Conservation (phyloP, 2,329 filamentous ascomycete species). For the Bipolaris bicolor region DNA sequence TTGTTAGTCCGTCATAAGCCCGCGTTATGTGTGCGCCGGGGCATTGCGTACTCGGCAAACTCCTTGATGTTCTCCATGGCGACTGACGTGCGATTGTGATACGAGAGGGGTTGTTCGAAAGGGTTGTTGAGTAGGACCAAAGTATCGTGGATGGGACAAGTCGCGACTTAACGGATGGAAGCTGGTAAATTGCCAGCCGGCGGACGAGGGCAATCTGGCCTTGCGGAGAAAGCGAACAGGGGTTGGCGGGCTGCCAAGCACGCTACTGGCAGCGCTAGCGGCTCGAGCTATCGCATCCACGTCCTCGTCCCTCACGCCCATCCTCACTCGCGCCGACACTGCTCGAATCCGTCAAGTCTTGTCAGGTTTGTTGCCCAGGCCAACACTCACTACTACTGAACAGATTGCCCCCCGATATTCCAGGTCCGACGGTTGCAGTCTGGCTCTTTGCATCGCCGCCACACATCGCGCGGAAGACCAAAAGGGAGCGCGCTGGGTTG, state of each 20-base stretch:
- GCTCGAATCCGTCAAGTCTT: conserved; percentile 18
- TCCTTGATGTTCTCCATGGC: conserved; percentile 74
- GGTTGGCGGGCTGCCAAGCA: conserved; percentile 25
- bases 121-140: not conserved
- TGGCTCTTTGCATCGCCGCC: conserved; percentile 2
- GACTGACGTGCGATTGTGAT: conserved; percentile 19
- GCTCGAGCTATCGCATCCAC: conserved; percentile 20
- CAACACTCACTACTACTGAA: conserved; percentile 9
- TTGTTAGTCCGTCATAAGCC: conserved; percentile 26
- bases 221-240: conserved; percentile 33
- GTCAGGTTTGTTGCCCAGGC: conserved; percentile 24
- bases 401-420: not conserved
- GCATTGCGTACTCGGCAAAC: conserved; percentile 62
- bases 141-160: conserved; percentile 15
- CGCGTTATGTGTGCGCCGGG: not conserved
- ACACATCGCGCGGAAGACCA: conserved; percentile 16
- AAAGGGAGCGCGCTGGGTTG: conserved; percentile 26
- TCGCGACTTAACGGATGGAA: conserved; percentile 25
- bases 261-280: conserved; percentile 9
- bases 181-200: conserved; percentile 23
- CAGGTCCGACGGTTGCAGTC: not conserved
- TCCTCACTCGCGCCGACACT: conserved; percentile 22
- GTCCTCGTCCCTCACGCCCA: conserved; percentile 18
- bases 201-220: conserved; percentile 35
- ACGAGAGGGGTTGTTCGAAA: conserved; percentile 12